Evolutionary conservation across 1,284 basidiomycete species (phyloP), one percentile per base, ranked within the genome.

Genomic region (Pseudozyma sp.): DNA sequence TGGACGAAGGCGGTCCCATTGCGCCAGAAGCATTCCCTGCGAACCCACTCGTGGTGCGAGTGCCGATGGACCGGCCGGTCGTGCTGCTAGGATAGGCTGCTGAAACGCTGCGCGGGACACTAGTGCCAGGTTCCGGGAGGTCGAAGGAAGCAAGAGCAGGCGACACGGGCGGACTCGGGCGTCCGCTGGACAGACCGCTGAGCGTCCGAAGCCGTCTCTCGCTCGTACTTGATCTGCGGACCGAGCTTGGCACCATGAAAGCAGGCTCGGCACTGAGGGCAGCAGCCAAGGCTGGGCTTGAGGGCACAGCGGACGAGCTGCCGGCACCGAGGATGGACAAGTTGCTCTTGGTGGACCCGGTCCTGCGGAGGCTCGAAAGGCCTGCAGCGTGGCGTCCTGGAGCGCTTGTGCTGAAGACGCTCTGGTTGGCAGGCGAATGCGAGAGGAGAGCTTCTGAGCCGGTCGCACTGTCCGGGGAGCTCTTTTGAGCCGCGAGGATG

Each of bases 391-490:
- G 68, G 7, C 70, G 64, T 7, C 68, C 68, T 5, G 75, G 53
- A 11, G 71, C 58, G 40, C 68, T 69, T 1, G 75, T 65, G 55
- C 70, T 73, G 54, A 80, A 80, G 4, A 79, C 77, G 65, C 77
- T 80, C 7, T 61, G 24, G 13, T 51, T 56, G 29, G 55, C 69
- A 5, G 76, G 70, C 7, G 76, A 73, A 17, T 68, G 66, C 1
- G 71, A 69, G 17, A 58, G 19, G 40, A 37, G 24, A 5, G 52
- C 46, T 7, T 65, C 65, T 0, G 46, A 29, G 11, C 46, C 45
- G n/a, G 47, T 39, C 14, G 61, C 47, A 19, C 48, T 30, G 17
- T 54, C 53, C 14, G 67, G 48, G 3, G 61, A 49, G 48, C 42
- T 49, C 37, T 52, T 50, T 29, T 69, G 67, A 16, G 67, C 60